phyloP scores from a whole-genome alignment of 163 green algal genomes.

The Chlorella variabilis region DNA sequence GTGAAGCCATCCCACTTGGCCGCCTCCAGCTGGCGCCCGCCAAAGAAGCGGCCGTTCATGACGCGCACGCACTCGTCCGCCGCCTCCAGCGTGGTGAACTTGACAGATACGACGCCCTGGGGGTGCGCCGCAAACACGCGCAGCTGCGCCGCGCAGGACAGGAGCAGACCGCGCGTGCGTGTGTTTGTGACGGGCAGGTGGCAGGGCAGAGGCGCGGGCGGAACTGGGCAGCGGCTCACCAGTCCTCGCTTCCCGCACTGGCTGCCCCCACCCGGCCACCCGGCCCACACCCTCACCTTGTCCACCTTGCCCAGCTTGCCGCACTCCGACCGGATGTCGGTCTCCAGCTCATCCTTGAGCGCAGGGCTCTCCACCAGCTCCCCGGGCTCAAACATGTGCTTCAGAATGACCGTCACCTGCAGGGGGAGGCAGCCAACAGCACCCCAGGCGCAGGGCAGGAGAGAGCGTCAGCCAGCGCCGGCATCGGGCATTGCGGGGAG shows the following conservation, averaged over 20 bases:
- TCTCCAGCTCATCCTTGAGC: constrained; percentile 79
- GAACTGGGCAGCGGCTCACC: too few species aligned
- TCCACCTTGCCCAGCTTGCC: constrained; percentile 74
- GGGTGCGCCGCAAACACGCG: constrained; percentile 82
- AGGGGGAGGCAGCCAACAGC: too few species aligned
- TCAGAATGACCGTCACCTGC: constrained; percentile 65
- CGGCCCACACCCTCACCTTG: constrained; percentile 61
- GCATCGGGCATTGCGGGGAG: too few species aligned
- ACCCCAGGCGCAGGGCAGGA: too few species aligned
- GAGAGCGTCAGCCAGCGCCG: too few species aligned
- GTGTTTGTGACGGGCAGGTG: background rate
- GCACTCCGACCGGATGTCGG: constrained; percentile 75
- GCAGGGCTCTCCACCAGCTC: constrained; percentile 68
- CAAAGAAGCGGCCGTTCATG: constrained; percentile 94
- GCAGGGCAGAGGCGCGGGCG: too few species aligned
- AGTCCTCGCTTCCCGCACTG: background rate
- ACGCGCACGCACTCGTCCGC: constrained; percentile 74
- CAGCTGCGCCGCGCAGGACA: constrained; percentile 49
- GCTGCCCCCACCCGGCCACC: background rate
- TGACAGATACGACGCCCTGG: constrained; percentile 82
- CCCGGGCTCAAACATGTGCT: constrained; percentile 71
- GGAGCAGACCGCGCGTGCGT: too few species aligned
- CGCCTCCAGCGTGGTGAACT: constrained; percentile 74
- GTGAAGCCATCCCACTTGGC: constrained; percentile 84
- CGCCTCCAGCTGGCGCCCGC: constrained; percentile 70